A percentile compares a stretch with the other conserved stretches of the same genome.
These are phyloP conservation scores for Aspergillus funiculosus DNA, from an alignment of 495 filamentous ascomycete species.

Conservation along the genomic window DNA sequence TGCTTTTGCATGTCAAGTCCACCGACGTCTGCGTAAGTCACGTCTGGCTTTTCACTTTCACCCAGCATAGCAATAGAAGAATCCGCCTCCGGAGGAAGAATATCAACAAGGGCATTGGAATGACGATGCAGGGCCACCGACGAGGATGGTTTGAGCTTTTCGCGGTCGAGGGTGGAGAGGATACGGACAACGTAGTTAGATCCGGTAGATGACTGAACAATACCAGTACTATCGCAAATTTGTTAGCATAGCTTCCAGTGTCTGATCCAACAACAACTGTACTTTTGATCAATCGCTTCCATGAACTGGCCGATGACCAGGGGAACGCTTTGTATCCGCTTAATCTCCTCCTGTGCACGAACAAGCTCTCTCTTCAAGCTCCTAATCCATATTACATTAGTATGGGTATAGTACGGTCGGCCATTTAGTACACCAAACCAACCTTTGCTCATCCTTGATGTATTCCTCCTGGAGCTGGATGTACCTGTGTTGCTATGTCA, in stretches of 20 bases:
- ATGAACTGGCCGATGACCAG: slow-evolving; percentile 99
- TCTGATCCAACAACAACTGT: slow-evolving; percentile 23
- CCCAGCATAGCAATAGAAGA: slow-evolving; percentile 98
- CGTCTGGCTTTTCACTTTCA: slow-evolving; percentile 93
- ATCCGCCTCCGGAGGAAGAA: slow-evolving; percentile 94
- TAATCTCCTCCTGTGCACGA: slow-evolving; percentile 97
- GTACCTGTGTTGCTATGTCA: slow-evolving; percentile 54
- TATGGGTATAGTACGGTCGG: background rate
- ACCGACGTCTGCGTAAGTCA: slow-evolving; percentile 96
- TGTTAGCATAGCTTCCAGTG: slow-evolving; percentile 19
- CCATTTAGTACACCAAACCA: slow-evolving; percentile 16
- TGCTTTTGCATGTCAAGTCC: slow-evolving; percentile 99
- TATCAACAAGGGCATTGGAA: slow-evolving; percentile 97
- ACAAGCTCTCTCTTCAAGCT: slow-evolving; percentile 96
- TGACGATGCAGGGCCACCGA: slow-evolving; percentile 96
- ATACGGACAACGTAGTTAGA: slow-evolving; percentile 99
- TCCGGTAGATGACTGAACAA: slow-evolving; percentile 95
- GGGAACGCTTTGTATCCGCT: slow-evolving; percentile 96
- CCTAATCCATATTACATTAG: slow-evolving; percentile 40
- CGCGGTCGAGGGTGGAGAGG: slow-evolving; percentile 95
- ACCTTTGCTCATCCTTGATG: slow-evolving; percentile 99
- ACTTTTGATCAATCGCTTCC: slow-evolving; percentile 99
- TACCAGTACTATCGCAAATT: slow-evolving; percentile 67
- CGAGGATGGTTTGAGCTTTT: slow-evolving; percentile 93
- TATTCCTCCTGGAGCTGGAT: slow-evolving; percentile 99